A percentile compares a stretch with the other conserved stretches of the same genome.
These are phyloP conservation scores for Tylopilus intermedius DNA, from an alignment of 768 basidiomycete genomes.

Conservation along the genomic window DNA sequence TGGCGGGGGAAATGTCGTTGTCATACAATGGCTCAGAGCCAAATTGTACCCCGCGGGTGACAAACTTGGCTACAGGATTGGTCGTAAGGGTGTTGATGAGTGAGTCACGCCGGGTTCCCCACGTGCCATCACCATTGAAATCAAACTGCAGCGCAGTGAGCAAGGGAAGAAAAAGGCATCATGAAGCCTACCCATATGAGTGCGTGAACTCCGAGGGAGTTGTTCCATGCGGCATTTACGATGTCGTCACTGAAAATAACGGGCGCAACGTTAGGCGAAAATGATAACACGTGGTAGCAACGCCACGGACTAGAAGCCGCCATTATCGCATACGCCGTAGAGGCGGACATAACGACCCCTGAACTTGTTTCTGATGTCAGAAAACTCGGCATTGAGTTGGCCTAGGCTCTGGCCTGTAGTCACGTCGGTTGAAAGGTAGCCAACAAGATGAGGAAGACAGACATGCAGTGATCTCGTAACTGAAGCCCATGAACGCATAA, in stretches of 20 bases:
- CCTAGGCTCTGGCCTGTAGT: slow-evolving; percentile 50
- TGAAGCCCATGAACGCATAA: slow-evolving; percentile 74
- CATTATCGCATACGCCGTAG: slow-evolving; percentile 38
- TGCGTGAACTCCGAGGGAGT: slow-evolving; percentile 64
- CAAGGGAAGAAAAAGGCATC: background rate
- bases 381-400: slow-evolving; percentile 53
- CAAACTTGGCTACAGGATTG: slow-evolving; percentile 58
- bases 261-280: slow-evolving; percentile 14
- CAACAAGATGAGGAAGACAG: slow-evolving; percentile 15
- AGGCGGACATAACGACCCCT: slow-evolving; percentile 60
- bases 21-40: slow-evolving; percentile 70
- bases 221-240: slow-evolving; percentile 64
- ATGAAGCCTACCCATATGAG: slow-evolving; percentile 59
- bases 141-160: slow-evolving; percentile 29
- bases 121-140: slow-evolving; percentile 37
- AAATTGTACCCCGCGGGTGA: slow-evolving; percentile 66
- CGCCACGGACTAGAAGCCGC: slow-evolving; percentile 35
- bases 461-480: slow-evolving; percentile 70
- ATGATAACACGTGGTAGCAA: background rate
- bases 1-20: slow-evolving; percentile 42
- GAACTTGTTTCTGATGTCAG: slow-evolving; percentile 54
- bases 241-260: slow-evolving; percentile 44
- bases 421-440: slow-evolving; percentile 1
- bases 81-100: slow-evolving; percentile 50
- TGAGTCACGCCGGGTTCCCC: slow-evolving; percentile 49